Evolutionary conservation across 352 stramenopile species (phyloP).

Genomic region (Phytophthora europaea): DNA sequence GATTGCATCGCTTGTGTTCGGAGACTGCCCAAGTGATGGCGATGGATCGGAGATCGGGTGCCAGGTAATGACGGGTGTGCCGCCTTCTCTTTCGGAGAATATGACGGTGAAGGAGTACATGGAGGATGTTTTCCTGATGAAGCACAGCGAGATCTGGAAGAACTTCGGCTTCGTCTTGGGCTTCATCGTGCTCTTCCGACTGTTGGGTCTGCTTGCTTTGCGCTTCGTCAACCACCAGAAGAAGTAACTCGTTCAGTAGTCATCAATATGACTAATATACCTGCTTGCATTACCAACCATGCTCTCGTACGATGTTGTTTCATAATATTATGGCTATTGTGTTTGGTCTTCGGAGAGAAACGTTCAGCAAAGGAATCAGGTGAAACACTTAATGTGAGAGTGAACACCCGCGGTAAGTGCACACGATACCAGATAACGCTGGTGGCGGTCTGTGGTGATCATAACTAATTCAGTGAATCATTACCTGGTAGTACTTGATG

Average conservation of each 20-base stretch:
- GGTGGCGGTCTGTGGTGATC: no score
- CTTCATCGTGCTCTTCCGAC: constrained; percentile 63
- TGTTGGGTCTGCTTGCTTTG: constrained; percentile 74
- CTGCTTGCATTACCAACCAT: no score
- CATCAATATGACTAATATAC: background rate
- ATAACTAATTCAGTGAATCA: no score
- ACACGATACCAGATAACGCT: no score
- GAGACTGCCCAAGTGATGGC: constrained; percentile 12
- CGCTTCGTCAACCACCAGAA: constrained; percentile 27
- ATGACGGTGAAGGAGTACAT: constrained; percentile 50
- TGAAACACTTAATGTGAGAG: no score
- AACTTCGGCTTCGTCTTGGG: constrained; percentile 9
- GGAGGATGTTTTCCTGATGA: constrained; percentile 21
- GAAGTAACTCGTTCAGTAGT: background rate
- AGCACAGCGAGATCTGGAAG: constrained; percentile 28
- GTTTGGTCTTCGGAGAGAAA: no score
- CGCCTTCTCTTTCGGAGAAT: constrained; percentile 1
- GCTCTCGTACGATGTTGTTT: no score
- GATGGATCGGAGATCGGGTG: background rate
- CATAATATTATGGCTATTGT: background rate
- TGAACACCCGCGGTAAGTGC: no score
- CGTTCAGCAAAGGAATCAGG: no score
- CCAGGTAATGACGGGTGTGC: constrained; percentile 11
- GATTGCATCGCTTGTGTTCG: constrained; percentile 13
- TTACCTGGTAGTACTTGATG: no score